A percentile compares a stretch with the other conserved stretches of the same genome.
Conservation (phyloP, 345 rosid genomes). For the Sapria himalayana region DNA sequence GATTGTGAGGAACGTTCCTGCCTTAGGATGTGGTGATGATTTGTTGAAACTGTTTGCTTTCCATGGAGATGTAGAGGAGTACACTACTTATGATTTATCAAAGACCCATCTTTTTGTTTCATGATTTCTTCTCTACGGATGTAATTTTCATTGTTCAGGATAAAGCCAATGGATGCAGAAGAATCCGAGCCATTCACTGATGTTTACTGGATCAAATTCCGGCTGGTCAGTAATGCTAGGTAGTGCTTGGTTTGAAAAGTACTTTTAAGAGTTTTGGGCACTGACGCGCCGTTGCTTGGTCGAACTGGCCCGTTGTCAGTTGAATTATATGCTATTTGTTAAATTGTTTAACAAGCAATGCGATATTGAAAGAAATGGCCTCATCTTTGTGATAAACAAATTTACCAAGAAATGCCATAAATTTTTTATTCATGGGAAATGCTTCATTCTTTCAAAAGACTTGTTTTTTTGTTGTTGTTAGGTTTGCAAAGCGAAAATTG, state of each 20-base stretch:
- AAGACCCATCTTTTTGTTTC: slow-evolving; percentile 2
- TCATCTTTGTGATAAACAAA: too few relatives aligned
- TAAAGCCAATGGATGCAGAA: slow-evolving; percentile 90
- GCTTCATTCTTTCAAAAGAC: too few relatives aligned
- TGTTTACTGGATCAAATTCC: slow-evolving; percentile 70
- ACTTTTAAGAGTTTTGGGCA: too few relatives aligned
- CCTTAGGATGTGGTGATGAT: slow-evolving; percentile 88
- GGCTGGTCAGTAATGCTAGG: slow-evolving; percentile 53
- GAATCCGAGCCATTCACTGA: slow-evolving; percentile 61
- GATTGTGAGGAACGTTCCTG: slow-evolving; percentile 70
- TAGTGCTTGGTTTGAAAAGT: too few relatives aligned
- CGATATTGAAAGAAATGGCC: too few relatives aligned
- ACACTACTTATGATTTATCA: too few relatives aligned
- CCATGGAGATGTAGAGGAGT: slow-evolving; percentile 85
- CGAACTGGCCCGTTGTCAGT: too few relatives aligned
- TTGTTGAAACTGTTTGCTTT: slow-evolving; percentile 43
- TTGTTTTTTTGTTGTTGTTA: slow-evolving; percentile 4
- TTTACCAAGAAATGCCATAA: too few relatives aligned
- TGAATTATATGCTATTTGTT: too few relatives aligned
- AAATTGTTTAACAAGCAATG: too few relatives aligned
- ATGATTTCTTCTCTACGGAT: not conserved
- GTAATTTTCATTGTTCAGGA: slow-evolving; percentile 14
- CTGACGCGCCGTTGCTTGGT: not conserved
- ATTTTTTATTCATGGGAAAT: too few relatives aligned
- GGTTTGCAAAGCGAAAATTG: slow-evolving; percentile 83